A percentile compares a stretch with the other conserved stretches of the same genome.
phyloP scores from a whole-genome alignment of 2,329 filamentous ascomycete genomes.

The Dothideomycetes sp. region DNA sequence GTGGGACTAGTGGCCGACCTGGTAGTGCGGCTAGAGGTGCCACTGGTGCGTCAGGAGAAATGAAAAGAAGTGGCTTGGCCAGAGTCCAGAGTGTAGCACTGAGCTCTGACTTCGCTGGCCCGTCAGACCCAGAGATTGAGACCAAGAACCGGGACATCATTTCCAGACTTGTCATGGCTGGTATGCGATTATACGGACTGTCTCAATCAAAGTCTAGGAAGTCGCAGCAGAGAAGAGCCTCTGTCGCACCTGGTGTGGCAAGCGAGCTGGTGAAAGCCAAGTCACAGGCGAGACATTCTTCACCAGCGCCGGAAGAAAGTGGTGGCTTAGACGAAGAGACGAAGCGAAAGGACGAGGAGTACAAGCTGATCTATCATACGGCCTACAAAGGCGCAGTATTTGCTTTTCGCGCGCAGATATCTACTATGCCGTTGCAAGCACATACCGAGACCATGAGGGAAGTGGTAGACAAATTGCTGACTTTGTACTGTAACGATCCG shows the following conservation, averaged over 20 bases:
- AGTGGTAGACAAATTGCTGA: constrained; percentile 35
- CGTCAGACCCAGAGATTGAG: constrained; percentile 11
- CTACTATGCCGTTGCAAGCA: constrained; percentile 22
- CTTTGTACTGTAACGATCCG: constrained; percentile 36
- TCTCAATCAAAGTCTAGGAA: constrained; percentile 26
- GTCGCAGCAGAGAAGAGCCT: constrained; percentile 7
- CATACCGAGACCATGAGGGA: constrained; percentile 34
- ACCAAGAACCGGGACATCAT: constrained; percentile 37
- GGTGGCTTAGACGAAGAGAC: no score
- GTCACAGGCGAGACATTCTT: not conserved
- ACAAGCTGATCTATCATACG: constrained; percentile 42
- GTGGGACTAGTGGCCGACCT: constrained; percentile 10
- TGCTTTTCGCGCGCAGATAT: constrained; percentile 32
- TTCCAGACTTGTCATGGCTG: constrained; percentile 40
- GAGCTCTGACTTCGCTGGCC: not conserved
- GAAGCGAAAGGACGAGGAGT: constrained; percentile 41
- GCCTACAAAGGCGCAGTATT: constrained; percentile 39
- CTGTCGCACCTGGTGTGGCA: not conserved
- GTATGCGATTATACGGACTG: constrained; percentile 41
- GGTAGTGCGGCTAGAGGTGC: not conserved
- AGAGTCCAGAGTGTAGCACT: constrained; percentile 14
- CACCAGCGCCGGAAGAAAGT: constrained; percentile 11
- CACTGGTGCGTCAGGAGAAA: constrained; percentile 7
- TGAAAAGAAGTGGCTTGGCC: constrained; percentile 16
- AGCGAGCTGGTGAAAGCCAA: no score